These are phyloP conservation scores for Cytidiella melzeri DNA, from an alignment of 768 basidiomycete species.

Conservation along the genomic window DNA sequence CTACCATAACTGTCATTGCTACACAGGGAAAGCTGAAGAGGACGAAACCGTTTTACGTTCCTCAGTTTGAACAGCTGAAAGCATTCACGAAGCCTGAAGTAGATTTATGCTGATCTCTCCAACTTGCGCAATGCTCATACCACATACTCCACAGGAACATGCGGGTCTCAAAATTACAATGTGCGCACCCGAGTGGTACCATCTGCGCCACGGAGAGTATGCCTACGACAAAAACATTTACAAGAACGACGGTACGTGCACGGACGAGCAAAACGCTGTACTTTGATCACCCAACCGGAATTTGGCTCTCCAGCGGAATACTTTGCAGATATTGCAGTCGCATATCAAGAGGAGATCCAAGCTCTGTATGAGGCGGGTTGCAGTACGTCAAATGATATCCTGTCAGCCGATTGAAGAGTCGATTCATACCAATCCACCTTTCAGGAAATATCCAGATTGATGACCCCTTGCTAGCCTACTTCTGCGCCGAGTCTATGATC, in stretches of 20 bases:
- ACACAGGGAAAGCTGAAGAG: conserved; percentile 51
- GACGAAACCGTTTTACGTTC: conserved; percentile 53
- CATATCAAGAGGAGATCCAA: conserved; percentile 40
- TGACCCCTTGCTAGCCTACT: conserved; percentile 49
- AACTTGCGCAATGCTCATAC: background rate
- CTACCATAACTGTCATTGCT: background rate
- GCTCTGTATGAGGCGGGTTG: conserved; percentile 40
- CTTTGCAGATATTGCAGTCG: conserved; percentile 42
- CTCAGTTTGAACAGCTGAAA: conserved; percentile 60
- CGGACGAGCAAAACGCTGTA: too few relatives aligned
- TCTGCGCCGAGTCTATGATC: conserved; percentile 54
- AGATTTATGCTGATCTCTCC: conserved; percentile 3
- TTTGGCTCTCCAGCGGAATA: conserved; percentile 32
- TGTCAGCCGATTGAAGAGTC: background rate
- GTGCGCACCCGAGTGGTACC: conserved; percentile 68
- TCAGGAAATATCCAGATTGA: conserved; percentile 37
- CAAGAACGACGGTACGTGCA: conserved; percentile 44
- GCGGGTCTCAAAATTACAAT: conserved; percentile 65
- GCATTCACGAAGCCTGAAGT: conserved; percentile 50
- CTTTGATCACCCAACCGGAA: too few relatives aligned
- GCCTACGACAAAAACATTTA: conserved; percentile 58
- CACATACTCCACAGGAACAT: conserved; percentile 42
- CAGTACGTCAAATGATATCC: conserved; percentile 11
- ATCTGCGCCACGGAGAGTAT: conserved; percentile 59
- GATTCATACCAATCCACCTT: conserved; percentile 3